Conservation (phyloP, 495 filamentous ascomycete species). For the Aspergillus baeticus region DNA sequence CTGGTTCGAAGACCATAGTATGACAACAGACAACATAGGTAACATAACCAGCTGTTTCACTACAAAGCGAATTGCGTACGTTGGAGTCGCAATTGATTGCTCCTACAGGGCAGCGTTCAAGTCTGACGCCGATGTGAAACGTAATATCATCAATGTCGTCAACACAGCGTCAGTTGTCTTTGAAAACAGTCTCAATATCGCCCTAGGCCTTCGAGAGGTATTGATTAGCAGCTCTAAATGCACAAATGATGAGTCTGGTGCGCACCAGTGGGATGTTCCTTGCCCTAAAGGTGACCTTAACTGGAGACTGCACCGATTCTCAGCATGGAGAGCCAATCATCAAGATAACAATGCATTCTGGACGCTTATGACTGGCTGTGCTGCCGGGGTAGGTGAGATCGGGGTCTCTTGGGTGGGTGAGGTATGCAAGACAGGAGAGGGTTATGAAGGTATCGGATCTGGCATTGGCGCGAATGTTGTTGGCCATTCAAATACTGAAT, state of each 20-base stretch:
- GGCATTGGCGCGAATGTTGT: conserved; percentile 82
- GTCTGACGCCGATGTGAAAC: conserved; percentile 52
- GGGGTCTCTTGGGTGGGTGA: conserved; percentile 88
- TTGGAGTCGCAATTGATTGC: conserved; percentile 82
- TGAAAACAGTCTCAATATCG: conserved; percentile 85
- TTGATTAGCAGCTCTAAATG: conserved; percentile 66
- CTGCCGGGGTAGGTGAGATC: conserved; percentile 68
- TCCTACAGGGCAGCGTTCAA: conserved; percentile 69
- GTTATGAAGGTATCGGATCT: background rate
- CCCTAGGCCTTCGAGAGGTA: conserved; percentile 75
- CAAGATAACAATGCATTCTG: conserved; percentile 78
- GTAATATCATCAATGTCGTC: conserved; percentile 73
- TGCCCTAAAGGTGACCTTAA: conserved; percentile 64
- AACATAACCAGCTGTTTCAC: conserved; percentile 72
- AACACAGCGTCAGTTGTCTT: conserved; percentile 79
- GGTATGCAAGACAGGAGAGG: conserved; percentile 54
- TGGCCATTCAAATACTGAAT: conserved; percentile 62
- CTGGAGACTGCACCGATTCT: conserved; percentile 75
- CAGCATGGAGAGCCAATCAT: conserved; percentile 68
- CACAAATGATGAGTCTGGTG: conserved; percentile 55
- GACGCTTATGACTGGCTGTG: conserved; percentile 80
- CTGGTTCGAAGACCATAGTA: background rate
- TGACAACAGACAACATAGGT: conserved; percentile 22
- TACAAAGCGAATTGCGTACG: conserved; percentile 73
- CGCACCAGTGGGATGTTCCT: conserved; percentile 70